Evolutionary conservation across 192 early-diverging fungal genomes (phyloP), one percentile per base, ranked within the genome.

Genomic region (Linnemannia zychae): DNA sequence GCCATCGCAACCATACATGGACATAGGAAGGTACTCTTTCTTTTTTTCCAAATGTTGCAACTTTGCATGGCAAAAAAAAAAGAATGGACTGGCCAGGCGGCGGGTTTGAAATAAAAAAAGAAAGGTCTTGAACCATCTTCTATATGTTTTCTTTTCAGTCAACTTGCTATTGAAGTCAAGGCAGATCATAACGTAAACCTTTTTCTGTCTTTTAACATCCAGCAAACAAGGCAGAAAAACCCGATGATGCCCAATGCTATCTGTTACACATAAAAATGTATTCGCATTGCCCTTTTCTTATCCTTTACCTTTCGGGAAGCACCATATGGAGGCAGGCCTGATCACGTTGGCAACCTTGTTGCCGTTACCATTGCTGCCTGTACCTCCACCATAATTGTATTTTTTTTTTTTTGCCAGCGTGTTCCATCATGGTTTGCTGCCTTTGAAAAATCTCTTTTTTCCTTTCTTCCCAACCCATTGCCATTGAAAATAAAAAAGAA

Each of bases 341-440:
- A 63, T 63, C 57, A 63, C 57, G 57, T 63, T 63, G 57, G 24
- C 40, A 44, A 44, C 40, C 9, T 44, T 44, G 40, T 9, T 6
- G 9, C n/a, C n/a, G 40, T 6, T 44, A 44, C 40, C 40, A 44
- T n/a, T n/a, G n/a, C n/a, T n/a, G n/a, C n/a, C n/a, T n/a, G n/a
- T n/a, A n/a, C n/a, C n/a, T n/a, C n/a, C n/a, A n/a, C n/a, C n/a
- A n/a, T n/a, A n/a, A n/a, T n/a, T n/a, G n/a, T n/a, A n/a, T n/a
- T n/a, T n/a, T n/a, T n/a, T 24, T 28, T 12, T 15, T 24, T 31
- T 3, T 63, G 11, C 24, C 57, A 63, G 48, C 48, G 13, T 49
- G 9, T 63, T 28, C 57, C 57, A 63, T 63, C 57, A 63, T n/a
- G 57, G 57, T 63, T 63, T 63, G 57, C 57, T 63, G 57, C 28